Evolutionary conservation across 2,329 filamentous ascomycete genomes (phyloP).

Genomic region (Pseudocercospora vitis): DNA sequence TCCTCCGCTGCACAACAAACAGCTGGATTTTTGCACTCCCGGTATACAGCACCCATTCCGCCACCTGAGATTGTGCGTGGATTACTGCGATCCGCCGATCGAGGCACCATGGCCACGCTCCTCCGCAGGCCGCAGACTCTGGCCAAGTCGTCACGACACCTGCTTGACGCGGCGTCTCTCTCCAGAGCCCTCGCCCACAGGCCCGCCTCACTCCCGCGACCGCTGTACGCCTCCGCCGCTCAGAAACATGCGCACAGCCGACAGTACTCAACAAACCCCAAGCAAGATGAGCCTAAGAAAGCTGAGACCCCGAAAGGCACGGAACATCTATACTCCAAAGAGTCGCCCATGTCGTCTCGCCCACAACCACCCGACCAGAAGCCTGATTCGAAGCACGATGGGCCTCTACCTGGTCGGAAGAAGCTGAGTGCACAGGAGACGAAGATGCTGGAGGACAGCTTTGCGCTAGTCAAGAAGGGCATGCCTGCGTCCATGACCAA

Average conservation of each 20-base stretch:
- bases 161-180: constrained; percentile 36
- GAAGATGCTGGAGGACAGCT: constrained; percentile 58
- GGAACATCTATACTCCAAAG: constrained; percentile 48
- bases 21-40: too few species aligned
- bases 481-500: constrained; percentile 63
- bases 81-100: too few species aligned
- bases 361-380: constrained; percentile 38
- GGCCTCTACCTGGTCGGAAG: constrained; percentile 36
- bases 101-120: constrained; percentile 37
- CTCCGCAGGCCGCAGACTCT: constrained; percentile 39
- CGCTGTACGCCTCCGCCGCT: constrained; percentile 43
- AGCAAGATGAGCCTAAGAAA: constrained; percentile 34
- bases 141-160: constrained; percentile 37
- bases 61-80: too few species aligned
- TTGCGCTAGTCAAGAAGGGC: constrained; percentile 57
- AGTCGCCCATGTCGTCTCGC: constrained; percentile 40
- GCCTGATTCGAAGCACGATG: constrained; percentile 42
- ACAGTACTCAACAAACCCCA: constrained; percentile 46
- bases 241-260: constrained; percentile 42
- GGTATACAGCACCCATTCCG: too few species aligned
- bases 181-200: constrained; percentile 38
- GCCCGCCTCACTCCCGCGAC: constrained; percentile 44
- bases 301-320: constrained; percentile 43
- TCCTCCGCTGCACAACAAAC: too few species aligned
- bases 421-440: constrained; percentile 58